Conservation (phyloP, 2,329 filamentous ascomycete genomes). For the Aureobasidium sp. region DNA sequence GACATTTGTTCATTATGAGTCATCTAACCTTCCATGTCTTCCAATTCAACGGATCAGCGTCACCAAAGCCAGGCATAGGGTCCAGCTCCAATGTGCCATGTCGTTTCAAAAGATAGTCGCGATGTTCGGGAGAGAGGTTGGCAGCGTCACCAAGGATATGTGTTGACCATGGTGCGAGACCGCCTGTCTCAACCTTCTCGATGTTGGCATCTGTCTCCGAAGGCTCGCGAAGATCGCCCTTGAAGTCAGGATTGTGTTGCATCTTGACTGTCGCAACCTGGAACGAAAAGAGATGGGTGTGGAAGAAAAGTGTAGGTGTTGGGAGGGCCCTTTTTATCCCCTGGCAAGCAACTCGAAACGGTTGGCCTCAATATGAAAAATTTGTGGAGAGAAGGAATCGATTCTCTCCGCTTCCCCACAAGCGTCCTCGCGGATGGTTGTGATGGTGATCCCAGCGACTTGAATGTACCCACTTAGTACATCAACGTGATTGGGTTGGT, state of each 20-base stretch:
- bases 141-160: constrained; percentile 21
- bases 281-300: neutral
- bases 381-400: constrained; percentile 9
- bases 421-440: neutral
- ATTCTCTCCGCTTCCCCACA: constrained; percentile 13
- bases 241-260: neutral
- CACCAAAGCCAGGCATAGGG: constrained; percentile 44
- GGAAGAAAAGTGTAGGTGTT: neutral
- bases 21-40: constrained; percentile 37
- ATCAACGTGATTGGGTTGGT: neutral
- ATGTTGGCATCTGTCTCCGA: neutral
- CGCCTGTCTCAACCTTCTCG: constrained; percentile 5
- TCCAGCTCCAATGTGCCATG: constrained; percentile 51
- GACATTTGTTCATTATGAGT: neutral
- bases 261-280: neutral
- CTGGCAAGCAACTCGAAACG: constrained; percentile 11
- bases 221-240: neutral
- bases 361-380: constrained; percentile 13
- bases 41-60: constrained; percentile 53
- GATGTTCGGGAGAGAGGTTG: constrained; percentile 38
- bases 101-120: constrained; percentile 44
- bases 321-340: constrained; percentile 2
- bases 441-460: neutral
- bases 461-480: constrained; percentile 3
- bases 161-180: constrained; percentile 4